These are phyloP conservation scores for Sclerospora graminicola DNA, from an alignment of 352 stramenopile species.

Conservation along the genomic window DNA sequence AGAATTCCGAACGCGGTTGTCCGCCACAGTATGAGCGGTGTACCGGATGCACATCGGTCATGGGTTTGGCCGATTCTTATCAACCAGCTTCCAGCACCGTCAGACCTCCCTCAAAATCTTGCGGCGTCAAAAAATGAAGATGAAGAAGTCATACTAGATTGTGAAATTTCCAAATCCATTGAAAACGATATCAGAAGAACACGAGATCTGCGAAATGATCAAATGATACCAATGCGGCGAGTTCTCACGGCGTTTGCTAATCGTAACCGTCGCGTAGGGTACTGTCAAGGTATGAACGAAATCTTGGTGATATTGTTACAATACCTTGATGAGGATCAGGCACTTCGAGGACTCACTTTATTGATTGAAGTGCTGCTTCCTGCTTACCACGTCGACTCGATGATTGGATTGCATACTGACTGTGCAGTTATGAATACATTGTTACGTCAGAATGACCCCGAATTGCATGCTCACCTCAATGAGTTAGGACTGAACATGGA, in stretches of 20 bases:
- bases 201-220: conserved; percentile 38
- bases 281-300: conserved; percentile 84
- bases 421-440: conserved; percentile 77
- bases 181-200: conserved; percentile 76
- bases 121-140: conserved; percentile 18
- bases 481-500: conserved; percentile 81
- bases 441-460: conserved; percentile 62
- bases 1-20: conserved; percentile 23
- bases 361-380: conserved; percentile 69
- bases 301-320: conserved; percentile 62
- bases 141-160: conserved; percentile 39
- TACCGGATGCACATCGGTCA: conserved; percentile 49
- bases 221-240: conserved; percentile 46
- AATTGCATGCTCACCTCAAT: conserved; percentile 58
- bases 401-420: conserved; percentile 78
- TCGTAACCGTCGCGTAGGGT: conserved; percentile 65
- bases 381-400: conserved; percentile 75
- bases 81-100: conserved; percentile 24
- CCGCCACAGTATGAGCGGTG: conserved; percentile 34
- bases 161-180: conserved; percentile 66
- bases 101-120: conserved; percentile 28
- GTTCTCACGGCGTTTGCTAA: conserved; percentile 66
- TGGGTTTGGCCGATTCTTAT: conserved; percentile 75
- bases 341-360: conserved; percentile 48
- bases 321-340: conserved; percentile 52